Evolutionary conservation across 1,284 basidiomycete genomes (phyloP), one percentile per base, ranked within the genome.

Genomic region (Retiboletus flavoniger): DNA sequence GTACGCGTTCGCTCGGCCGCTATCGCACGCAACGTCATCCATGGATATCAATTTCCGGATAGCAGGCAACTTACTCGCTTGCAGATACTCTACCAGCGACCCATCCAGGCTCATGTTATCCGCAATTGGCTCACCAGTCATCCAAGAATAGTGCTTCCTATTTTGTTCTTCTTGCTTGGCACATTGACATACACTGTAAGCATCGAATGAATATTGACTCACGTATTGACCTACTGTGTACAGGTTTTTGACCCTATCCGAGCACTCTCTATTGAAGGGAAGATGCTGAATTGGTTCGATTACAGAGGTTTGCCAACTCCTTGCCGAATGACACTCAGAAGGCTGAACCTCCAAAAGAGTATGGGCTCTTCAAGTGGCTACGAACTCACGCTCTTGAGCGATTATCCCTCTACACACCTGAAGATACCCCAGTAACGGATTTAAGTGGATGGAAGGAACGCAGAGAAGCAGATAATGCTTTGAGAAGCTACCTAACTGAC

Each of bases 241-340:
- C 21, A 93, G 88, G 82, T 97, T 59, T 97, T 97, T 65, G 94
- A 98, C 67, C 95, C 95, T 1, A 83, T 99, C 32, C 86, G 96
- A 42, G 81, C 85, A 4, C 79, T 95, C 58, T 93, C 89, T 76
- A 83, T 98, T 0, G 81, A 93, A 74, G 85, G 83, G 21, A 91
- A 94, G 64, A 77, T 98, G 63, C 77, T 89, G 51, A 82, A 91
- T 47, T 91, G 91, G 75, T 95, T 97, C 65, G 84, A 95, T 65
- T 80, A 85, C 57, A 77, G 77, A 69, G 77, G 88, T 87, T 64
- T 16, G 74, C 57, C 53, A 32, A 31, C 19, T 42, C 19, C 36
- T 32, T 49, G 51, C 21, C 28, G 26, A 13, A 29, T 36, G 26
- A n/a, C 26, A 10, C 19, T 24, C 9, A n/a, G 39, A 31, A 26